Base-by-base conservation (phyloP, 345 rosid genomes). In the Carallia pectinifolia region DNA sequence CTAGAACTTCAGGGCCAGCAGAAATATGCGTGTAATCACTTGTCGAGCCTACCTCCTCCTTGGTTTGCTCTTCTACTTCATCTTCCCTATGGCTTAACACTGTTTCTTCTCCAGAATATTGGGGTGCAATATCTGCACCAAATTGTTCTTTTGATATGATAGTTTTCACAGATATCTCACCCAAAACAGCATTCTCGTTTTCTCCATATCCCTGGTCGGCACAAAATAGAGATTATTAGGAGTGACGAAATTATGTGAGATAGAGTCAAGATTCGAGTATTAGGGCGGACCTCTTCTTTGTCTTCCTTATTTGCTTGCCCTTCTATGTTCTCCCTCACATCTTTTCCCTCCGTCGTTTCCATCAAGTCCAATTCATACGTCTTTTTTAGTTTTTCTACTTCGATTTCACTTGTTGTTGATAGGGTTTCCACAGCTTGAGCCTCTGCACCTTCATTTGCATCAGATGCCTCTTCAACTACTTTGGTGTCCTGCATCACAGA, bases 291-390 rank as follows among this genome's bases (percentile, higher is more conserved):
- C 84, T 78, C 83, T 64, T 75, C 62, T 30, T 39, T 38, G 40
- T 77, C 85, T 71, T 44, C 73, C 54, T 77, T 61, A 65, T 39
- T 76, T 48, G 16, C 69, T 23, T 72, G 55, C 50, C 76, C 80
- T 69, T 79, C 76, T 34, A 0, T 53, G 6, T 53, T 54, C 6
- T 70, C 48, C 17, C 39, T 71, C 17, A 3, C 39, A 23, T 62
- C 7, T 62, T 17, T 31, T 15, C 27, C 54, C 53, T 13, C 67
- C 13, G 13, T 8, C 27, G 38, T 71, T 34, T 62, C 61, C 53
- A 17, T 18, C 4, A 39, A 62, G 13, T 62, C 67, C 36, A 40
- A 27, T 23, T 2, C 53, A 71, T 31, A 30, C 37, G 31, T 8
- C 23, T 62, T 71, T 52, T 33, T 58, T 2, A 9, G 3, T 71